A percentile compares a stretch with the other conserved stretches of the same genome.
These are phyloP conservation scores for Cystofilobasidium bisporidii DNA, from an alignment of 768 basidiomycete genomes.

Conservation along the genomic window DNA sequence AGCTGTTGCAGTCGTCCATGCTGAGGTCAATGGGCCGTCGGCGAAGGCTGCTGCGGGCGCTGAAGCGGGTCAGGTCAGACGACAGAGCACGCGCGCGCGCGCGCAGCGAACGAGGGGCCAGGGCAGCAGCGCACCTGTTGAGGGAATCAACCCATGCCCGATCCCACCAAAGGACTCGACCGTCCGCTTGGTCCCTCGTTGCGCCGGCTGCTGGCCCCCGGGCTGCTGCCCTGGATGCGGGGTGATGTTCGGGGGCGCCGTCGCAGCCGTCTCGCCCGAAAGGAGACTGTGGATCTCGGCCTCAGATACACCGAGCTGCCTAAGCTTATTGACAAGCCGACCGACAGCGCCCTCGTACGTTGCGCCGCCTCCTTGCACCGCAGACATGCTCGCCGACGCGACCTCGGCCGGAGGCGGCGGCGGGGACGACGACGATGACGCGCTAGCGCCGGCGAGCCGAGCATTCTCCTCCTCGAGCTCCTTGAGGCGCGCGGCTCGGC, in stretches of 20 bases:
- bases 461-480: constrained; percentile 24
- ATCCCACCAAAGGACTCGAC: no score
- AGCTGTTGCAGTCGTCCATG: no score
- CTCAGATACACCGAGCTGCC: constrained; percentile 6
- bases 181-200: no score
- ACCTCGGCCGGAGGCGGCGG: constrained; percentile 5
- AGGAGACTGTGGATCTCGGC: constrained; percentile 10
- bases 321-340: neutral
- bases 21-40: no score
- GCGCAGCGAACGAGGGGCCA: no score
- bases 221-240: neutral
- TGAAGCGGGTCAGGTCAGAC: no score
- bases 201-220: neutral
- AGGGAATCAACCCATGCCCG: no score
- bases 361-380: no score
- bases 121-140: no score
- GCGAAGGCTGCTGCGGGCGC: no score
- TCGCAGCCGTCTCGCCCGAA: neutral
- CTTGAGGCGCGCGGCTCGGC: constrained; percentile 4
- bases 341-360: neutral
- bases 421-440: neutral
- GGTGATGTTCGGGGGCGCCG: neutral
- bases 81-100: no score
- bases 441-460: neutral
- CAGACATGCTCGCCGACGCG: no score